These are phyloP conservation scores for Pseudopithomyces chartarum DNA, from an alignment of 2,329 filamentous ascomycete species.

Conservation along the genomic window DNA sequence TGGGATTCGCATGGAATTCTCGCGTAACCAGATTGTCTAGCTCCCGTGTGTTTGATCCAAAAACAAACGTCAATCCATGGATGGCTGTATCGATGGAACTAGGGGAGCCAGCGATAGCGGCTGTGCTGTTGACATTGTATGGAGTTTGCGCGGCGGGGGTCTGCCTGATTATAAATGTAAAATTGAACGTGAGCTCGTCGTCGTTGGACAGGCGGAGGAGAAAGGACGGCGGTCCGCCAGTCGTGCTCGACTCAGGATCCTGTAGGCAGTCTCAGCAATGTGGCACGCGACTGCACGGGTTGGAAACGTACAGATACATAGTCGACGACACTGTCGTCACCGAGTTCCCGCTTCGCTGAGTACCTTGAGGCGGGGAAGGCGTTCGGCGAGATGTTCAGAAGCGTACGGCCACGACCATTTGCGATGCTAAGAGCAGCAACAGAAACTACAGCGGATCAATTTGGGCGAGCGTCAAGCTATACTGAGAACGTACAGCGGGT, in stretches of 20 bases:
- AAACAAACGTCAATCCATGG: conserved; percentile 89
- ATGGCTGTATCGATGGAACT: conserved; percentile 71
- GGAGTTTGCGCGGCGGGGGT: conserved; percentile 49
- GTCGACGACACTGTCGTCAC: conserved; percentile 79
- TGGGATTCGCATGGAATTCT: conserved; percentile 96
- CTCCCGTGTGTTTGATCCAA: conserved; percentile 82
- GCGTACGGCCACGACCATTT: conserved; percentile 76
- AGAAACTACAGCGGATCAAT: conserved; percentile 66
- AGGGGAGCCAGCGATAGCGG: conserved; percentile 52
- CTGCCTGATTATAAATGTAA: conserved; percentile 80
- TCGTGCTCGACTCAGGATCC: conserved; percentile 71
- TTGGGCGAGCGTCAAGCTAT: conserved; percentile 6
- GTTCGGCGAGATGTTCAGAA: conserved; percentile 82
- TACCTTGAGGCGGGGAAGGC: conserved; percentile 83
- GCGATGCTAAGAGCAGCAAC: conserved; percentile 83
- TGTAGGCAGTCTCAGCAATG: conserved; percentile 44
- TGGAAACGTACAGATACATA: conserved; percentile 77
- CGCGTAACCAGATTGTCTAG: conserved; percentile 92
- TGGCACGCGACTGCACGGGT: conserved; percentile 7
- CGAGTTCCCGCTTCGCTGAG: conserved; percentile 70
- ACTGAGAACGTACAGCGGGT: conserved; percentile 71
- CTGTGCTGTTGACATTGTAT: conserved; percentile 46
- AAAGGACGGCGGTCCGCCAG: conserved; percentile 66
- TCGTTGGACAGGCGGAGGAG: conserved; percentile 87
- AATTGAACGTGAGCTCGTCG: conserved; percentile 90